Base-by-base conservation (phyloP, 352 stramenopile genomes). In the Thalassiosira delicatula region DNA sequence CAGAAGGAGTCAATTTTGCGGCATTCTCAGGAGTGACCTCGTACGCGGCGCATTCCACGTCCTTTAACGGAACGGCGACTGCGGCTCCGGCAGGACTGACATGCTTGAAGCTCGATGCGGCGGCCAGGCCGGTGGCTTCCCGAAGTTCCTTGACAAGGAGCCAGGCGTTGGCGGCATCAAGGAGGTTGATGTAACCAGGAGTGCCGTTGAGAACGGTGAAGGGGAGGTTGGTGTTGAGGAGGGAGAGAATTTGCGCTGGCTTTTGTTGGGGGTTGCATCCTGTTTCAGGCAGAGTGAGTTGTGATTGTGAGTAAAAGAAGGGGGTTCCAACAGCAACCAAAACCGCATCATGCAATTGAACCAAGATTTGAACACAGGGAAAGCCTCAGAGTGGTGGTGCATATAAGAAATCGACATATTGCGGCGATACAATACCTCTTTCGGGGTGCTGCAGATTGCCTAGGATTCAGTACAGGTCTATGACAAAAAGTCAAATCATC, bases 241-340 rank as follows among this genome's bases (percentile, higher is more conserved):
- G 81, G 29, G 82, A 90, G 11, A 90, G 92, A 63, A 97, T 95
- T 7, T 73, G 79, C 7, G 97, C 95, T 27, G 97, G 97, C 84
- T 98, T 98, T 92, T 99, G 98, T 85, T 99, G 97, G 51, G 98
- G 98, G 92, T 99, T 99, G 94, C 96, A 99, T 68, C 98, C 81
- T 88, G 35, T 42, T 5, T 5, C 12, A 46, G 30, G 12, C 35
- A 42, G 12, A 42, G 35, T 12, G 35, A 42, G 12, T 42, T 42
- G 35, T 42, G 35, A 12, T 42, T 12, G 12, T 4, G 32, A 25
- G 33, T 19, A 35, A 44, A 54, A 59, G 3, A n/a, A n/a, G n/a
- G n/a, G n/a, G n/a, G n/a, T n/a, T n/a, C n/a, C n/a, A n/a, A n/a
- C n/a, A n/a, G n/a, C n/a, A n/a, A n/a, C n/a, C n/a, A n/a, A n/a